Conservation (phyloP, 2,329 filamentous ascomycete genomes). For the Gaeumannomyces sp. region DNA sequence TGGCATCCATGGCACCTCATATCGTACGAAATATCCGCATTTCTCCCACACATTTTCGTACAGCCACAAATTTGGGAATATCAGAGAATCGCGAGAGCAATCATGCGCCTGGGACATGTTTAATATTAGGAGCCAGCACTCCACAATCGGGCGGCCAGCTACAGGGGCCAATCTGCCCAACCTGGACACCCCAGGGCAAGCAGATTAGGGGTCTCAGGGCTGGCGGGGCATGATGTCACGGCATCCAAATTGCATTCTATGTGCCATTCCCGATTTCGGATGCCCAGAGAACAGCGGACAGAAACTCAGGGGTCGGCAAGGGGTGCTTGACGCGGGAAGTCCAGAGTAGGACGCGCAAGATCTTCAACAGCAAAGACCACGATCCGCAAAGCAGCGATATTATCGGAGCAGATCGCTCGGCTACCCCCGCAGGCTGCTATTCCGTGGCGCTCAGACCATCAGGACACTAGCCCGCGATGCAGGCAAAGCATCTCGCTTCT, state of each 20-base stretch:
- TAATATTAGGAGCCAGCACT: conserved; percentile 1
- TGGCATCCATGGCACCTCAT: neutral
- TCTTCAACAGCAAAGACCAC: neutral
- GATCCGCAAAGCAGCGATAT: neutral
- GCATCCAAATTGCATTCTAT: neutral
- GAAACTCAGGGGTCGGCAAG: no score
- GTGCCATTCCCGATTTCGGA: neutral
- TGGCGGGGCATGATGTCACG: neutral
- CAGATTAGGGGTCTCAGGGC: neutral
- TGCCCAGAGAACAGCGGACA: neutral
- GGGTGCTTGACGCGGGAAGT: no score
- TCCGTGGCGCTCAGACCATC: neutral
- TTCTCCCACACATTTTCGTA: neutral
- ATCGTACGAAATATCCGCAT: neutral
- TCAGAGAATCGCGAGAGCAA: neutral
- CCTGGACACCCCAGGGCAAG: neutral
- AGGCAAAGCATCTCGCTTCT: neutral
- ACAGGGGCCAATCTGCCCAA: neutral
- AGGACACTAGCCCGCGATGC: no score
- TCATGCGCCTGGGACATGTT: conserved; percentile 10
- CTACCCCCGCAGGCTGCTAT: neutral
- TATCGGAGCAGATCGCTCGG: neutral
- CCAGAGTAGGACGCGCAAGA: neutral
- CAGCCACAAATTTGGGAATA: no score
- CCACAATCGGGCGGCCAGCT: neutral